phyloP scores from a whole-genome alignment of 2,329 filamentous ascomycete species.

The Cyclaneusma minus region DNA sequence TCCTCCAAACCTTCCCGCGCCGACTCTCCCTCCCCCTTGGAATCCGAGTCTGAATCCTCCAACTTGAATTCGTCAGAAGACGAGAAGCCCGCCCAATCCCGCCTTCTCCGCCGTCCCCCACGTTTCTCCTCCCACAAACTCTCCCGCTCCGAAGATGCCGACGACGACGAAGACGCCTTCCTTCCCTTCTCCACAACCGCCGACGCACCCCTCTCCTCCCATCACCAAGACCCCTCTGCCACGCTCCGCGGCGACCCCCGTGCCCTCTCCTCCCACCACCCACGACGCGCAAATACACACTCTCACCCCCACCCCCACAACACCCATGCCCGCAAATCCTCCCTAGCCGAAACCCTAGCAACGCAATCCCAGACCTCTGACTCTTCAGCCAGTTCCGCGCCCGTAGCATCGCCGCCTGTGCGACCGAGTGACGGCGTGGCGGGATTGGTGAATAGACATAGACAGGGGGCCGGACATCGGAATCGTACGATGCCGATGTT shows the following conservation, averaged over 20 bases:
- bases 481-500: constrained; percentile 8
- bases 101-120: constrained; percentile 15
- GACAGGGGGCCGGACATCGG: constrained; percentile 12
- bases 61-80: constrained; percentile 14
- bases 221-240: constrained; percentile 14
- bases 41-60: constrained; percentile 8
- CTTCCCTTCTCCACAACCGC: constrained; percentile 12
- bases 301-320: no score
- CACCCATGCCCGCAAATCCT: constrained; percentile 8
- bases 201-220: constrained; percentile 1
- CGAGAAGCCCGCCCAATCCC: constrained; percentile 12
- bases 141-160: constrained; percentile 10
- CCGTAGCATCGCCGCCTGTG: constrained; percentile 16
- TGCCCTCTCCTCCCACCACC: constrained; percentile 8
- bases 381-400: constrained; percentile 41
- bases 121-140: constrained; percentile 13
- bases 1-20: constrained; percentile 11
- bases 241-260: constrained; percentile 14
- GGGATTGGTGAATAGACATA: constrained; percentile 17
- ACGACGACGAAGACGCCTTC: constrained; percentile 17
- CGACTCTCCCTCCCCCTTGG: constrained; percentile 8
- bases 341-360: constrained; percentile 5
- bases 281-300: no score
- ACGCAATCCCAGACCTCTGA: constrained; percentile 33
- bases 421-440: no score